These are phyloP conservation scores for Reutealis trisperma DNA, from an alignment of 345 rosid species.

Conservation along the genomic window DNA sequence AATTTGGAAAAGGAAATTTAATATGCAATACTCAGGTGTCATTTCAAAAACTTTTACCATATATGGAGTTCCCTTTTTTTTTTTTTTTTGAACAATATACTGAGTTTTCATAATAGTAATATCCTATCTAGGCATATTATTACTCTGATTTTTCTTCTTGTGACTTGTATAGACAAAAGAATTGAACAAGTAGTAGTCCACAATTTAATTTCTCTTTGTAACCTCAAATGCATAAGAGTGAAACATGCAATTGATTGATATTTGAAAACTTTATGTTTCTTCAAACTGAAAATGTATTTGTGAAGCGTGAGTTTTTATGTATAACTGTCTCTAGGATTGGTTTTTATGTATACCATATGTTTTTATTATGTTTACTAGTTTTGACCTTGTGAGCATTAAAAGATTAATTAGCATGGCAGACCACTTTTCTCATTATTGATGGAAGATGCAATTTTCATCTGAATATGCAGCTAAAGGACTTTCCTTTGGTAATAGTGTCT, in stretches of 20 bases:
- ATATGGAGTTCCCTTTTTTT: neutral
- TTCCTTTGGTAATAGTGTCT: slow-evolving; percentile 75
- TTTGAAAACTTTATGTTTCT: no score
- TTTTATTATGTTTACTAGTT: neutral
- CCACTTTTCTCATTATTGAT: slow-evolving; percentile 20
- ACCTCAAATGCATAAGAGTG: neutral
- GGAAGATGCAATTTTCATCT: slow-evolving; percentile 21
- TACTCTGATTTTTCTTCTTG: neutral
- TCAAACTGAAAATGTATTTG: no score
- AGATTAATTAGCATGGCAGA: neutral
- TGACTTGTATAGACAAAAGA: neutral
- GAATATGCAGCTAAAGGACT: slow-evolving; percentile 66
- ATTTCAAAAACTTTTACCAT: neutral
- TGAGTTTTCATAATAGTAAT: no score
- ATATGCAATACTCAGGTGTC: no score
- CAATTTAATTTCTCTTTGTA: no score
- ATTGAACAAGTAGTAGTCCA: neutral
- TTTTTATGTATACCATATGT: no score
- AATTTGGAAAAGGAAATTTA: neutral
- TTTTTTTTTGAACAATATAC: no score
- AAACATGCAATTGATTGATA: no score
- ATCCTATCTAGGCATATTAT: neutral
- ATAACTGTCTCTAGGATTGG: neutral
- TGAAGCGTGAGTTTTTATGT: neutral
- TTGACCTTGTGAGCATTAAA: slow-evolving; percentile 5